Percentiles rank a stretch among this genome's conserved stretches.
phyloP scores from a whole-genome alignment of 2,329 filamentous ascomycete species.

The Davidsoniella virescens region DNA sequence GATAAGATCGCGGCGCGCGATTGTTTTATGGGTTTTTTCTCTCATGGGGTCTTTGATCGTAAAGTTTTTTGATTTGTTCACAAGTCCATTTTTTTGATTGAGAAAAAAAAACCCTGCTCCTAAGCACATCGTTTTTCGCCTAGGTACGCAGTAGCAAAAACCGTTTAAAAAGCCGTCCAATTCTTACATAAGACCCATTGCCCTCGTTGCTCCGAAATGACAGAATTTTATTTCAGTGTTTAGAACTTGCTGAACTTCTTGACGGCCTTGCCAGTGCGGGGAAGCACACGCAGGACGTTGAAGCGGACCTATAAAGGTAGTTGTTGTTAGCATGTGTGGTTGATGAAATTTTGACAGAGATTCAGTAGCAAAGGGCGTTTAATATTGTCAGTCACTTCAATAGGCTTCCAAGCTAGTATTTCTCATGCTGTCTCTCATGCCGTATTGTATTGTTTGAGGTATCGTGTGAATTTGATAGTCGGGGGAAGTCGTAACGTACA shows the following conservation, averaged over 20 bases:
- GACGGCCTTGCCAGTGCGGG: constrained; percentile 90
- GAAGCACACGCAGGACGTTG: constrained; percentile 98
- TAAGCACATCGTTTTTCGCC: constrained; percentile 13
- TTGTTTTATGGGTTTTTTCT: constrained; percentile 5
- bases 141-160: constrained; percentile 11
- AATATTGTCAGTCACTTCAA: too few relatives aligned
- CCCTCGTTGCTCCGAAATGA: constrained; percentile 33
- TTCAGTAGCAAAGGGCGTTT: not conserved
- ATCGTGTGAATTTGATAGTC: not conserved
- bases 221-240: constrained; percentile 26
- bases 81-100: constrained; percentile 13
- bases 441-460: not conserved
- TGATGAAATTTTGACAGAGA: not conserved
- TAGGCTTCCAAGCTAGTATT: too few relatives aligned
- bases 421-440: not conserved
- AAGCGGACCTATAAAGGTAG: constrained; percentile 61
- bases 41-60: too few relatives aligned
- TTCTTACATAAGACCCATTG: constrained; percentile 23
- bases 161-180: constrained; percentile 14
- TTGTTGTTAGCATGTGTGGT: constrained; percentile 1
- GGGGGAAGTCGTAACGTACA: constrained; percentile 43
- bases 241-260: constrained; percentile 99
- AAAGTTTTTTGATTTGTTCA: constrained; percentile 11
- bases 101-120: constrained; percentile 12
- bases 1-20: not conserved